Evolutionary conservation across 768 basidiomycete species (phyloP).

Genomic region (Suillus luteus): DNA sequence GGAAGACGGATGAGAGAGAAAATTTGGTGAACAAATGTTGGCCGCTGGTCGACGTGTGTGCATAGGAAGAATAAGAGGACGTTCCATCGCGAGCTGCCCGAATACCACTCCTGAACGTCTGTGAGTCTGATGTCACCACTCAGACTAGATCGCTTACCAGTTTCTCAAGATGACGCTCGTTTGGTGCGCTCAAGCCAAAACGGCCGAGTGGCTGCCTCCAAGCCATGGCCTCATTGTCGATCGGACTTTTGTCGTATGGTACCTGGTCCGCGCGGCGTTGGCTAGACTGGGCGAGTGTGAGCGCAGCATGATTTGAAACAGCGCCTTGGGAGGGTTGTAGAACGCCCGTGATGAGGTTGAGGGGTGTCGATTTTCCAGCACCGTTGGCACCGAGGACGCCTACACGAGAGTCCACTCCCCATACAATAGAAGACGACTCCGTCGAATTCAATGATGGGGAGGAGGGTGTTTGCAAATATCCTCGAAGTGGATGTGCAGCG

Average conservation of each 20-base stretch:
- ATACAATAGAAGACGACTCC: slow-evolving; percentile 74
- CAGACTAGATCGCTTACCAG: slow-evolving; percentile 53
- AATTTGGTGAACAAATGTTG: slow-evolving; percentile 80
- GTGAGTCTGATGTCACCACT: slow-evolving; percentile 21
- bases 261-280: slow-evolving; percentile 99
- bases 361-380: slow-evolving; percentile 89
- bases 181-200: slow-evolving; percentile 97
- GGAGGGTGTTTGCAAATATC: slow-evolving; percentile 92
- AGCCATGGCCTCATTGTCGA: slow-evolving; percentile 89
- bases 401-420: slow-evolving; percentile 89
- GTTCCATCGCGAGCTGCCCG: slow-evolving; percentile 95
- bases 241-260: slow-evolving; percentile 86
- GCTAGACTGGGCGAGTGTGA: slow-evolving; percentile 97
- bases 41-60: slow-evolving; percentile 85
- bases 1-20: slow-evolving; percentile 70
- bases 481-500: slow-evolving; percentile 93
- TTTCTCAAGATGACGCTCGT: slow-evolving; percentile 93
- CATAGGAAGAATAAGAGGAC: slow-evolving; percentile 88
- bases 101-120: slow-evolving; percentile 80
- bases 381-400: slow-evolving; percentile 98
- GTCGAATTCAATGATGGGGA: slow-evolving; percentile 95
- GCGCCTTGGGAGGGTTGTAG: slow-evolving; percentile 85
- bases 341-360: slow-evolving; percentile 84
- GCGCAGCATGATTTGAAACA: slow-evolving; percentile 80
- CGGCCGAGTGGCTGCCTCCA: slow-evolving; percentile 95